phyloP scores from a whole-genome alignment of 2,329 filamentous ascomycete genomes.

The Exophiala oligosperma region DNA sequence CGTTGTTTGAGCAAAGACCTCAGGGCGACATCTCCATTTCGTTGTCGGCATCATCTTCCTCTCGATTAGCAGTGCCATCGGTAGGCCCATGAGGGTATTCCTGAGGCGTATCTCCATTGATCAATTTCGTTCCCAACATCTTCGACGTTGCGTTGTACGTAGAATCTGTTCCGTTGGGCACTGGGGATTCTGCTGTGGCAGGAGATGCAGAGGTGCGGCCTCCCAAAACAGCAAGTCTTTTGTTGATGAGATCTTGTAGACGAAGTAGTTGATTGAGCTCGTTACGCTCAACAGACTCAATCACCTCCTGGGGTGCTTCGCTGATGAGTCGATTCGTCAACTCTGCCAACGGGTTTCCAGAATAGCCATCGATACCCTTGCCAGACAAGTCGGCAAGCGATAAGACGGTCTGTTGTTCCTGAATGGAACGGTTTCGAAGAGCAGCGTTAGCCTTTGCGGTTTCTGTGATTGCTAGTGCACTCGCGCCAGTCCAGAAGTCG shows the following conservation, averaged over 20 bases:
- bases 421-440: constrained; percentile 24
- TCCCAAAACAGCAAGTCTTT: constrained; percentile 20
- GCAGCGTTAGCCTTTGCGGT: constrained; percentile 26
- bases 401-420: constrained; percentile 28
- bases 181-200: background rate
- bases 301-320: constrained; percentile 27
- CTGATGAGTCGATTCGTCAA: constrained; percentile 26
- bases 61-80: background rate
- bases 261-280: constrained; percentile 23
- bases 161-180: constrained; percentile 18
- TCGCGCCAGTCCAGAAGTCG: constrained; percentile 31
- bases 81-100: background rate
- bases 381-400: constrained; percentile 24
- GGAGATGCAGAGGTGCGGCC: background rate
- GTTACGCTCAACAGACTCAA: constrained; percentile 11
- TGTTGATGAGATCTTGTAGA: constrained; percentile 23
- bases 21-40: constrained; percentile 1
- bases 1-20: background rate
- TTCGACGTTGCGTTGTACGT: background rate
- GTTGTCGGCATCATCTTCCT: constrained; percentile 5
- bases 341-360: constrained; percentile 22
- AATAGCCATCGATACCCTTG: constrained; percentile 16
- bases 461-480: constrained; percentile 23
- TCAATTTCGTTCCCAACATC: background rate
- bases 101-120: background rate